phyloP scores from a whole-genome alignment of 345 rosid genomes.

The Eucalyptus coolabah region DNA sequence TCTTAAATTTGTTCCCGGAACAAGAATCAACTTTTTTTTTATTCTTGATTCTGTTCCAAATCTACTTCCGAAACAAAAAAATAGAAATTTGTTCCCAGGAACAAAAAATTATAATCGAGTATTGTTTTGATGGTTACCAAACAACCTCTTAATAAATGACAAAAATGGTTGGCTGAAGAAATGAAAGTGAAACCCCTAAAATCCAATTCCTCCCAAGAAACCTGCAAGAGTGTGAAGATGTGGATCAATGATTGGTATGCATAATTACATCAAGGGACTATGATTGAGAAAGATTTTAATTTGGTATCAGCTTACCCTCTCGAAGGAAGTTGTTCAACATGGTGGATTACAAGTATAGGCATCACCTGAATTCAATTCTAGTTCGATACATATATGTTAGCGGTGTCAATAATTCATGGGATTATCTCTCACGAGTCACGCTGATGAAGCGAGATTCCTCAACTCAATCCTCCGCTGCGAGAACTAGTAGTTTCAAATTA shows the following conservation, averaged over 20 bases:
- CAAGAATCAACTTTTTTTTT: too few species aligned
- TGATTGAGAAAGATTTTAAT: not conserved
- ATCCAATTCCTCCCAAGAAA: not conserved
- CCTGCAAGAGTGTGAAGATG: not conserved
- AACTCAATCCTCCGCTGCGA: not conserved
- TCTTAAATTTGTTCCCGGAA: too few species aligned
- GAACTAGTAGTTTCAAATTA: not conserved
- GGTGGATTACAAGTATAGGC: not conserved
- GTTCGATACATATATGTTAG: too few species aligned
- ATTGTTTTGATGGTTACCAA: too few species aligned
- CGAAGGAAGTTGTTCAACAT: not conserved
- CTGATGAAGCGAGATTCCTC: not conserved
- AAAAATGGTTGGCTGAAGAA: not conserved
- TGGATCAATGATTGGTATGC: not conserved
- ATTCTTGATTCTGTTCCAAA: too few species aligned
- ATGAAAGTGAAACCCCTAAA: not conserved
- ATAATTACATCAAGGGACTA: not conserved
- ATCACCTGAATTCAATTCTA: too few species aligned
- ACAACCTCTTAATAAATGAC: too few species aligned
- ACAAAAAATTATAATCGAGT: too few species aligned
- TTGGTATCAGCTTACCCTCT: not conserved
- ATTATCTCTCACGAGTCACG: accelerated
- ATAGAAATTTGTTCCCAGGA: too few species aligned
- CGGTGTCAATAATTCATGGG: accelerated
- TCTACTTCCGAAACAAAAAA: too few species aligned